A percentile compares a stretch with the other conserved stretches of the same genome.
Conservation (phyloP, 1,139 yeast species). For the Scheffersomyces quercinus region DNA sequence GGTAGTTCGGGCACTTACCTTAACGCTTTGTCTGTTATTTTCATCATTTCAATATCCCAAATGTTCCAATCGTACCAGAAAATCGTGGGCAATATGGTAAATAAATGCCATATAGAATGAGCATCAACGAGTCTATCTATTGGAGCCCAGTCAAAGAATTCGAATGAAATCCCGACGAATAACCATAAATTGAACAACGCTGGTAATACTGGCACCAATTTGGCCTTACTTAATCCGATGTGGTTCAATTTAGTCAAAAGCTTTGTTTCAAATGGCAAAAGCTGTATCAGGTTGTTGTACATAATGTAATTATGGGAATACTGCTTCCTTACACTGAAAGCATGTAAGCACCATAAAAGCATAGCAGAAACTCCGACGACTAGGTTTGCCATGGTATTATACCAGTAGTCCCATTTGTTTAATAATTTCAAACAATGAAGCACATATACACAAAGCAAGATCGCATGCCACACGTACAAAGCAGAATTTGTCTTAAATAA, state of each 20-base stretch:
- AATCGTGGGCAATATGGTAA: slow-evolving; percentile 43
- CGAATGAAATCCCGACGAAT: slow-evolving; percentile 37
- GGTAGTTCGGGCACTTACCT: not conserved
- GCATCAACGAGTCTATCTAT: slow-evolving; percentile 36
- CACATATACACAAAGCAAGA: slow-evolving; percentile 19
- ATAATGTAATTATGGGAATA: slow-evolving; percentile 25
- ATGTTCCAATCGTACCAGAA: slow-evolving; percentile 52
- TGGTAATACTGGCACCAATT: slow-evolving; percentile 38
- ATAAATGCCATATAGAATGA: slow-evolving; percentile 47
- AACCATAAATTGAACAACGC: slow-evolving; percentile 36
- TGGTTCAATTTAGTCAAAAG: slow-evolving; percentile 33
- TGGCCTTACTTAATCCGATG: slow-evolving; percentile 27
- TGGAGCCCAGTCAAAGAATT: slow-evolving; percentile 41
- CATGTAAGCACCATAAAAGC: slow-evolving; percentile 38
- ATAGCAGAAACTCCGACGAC: slow-evolving; percentile 34
- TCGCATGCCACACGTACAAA: slow-evolving; percentile 8
- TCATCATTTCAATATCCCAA: slow-evolving; percentile 48
- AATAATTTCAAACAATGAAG: slow-evolving; percentile 32
- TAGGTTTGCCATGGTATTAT: slow-evolving; percentile 38
- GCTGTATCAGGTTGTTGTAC: slow-evolving; percentile 38
- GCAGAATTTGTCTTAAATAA: slow-evolving; percentile 17
- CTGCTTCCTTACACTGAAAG: slow-evolving; percentile 19
- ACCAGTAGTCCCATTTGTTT: slow-evolving; percentile 40
- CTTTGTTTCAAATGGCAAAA: slow-evolving; percentile 43
- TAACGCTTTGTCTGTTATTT: slow-evolving; percentile 11